Conservation (phyloP, 148 eudicot species). For the Nepenthes gracilis region DNA sequence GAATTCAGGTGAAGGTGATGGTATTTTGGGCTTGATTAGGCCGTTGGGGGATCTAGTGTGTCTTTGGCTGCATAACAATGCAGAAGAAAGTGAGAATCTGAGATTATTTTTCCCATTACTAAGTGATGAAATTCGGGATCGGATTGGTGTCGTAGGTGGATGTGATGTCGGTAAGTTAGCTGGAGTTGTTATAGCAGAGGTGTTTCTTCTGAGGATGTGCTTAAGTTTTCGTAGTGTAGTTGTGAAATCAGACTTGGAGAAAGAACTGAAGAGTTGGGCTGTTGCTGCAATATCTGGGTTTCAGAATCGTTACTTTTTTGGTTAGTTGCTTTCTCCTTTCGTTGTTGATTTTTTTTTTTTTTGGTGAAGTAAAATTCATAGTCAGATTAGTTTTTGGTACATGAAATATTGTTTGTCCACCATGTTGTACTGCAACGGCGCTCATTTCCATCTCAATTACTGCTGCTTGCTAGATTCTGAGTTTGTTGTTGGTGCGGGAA, state of each 20-base stretch:
- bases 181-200: slow-evolving; percentile 40
- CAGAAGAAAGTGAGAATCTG: slow-evolving; percentile 5
- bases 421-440: too few species aligned
- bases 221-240: slow-evolving; percentile 19
- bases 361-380: too few species aligned
- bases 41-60: slow-evolving; percentile 33
- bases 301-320: slow-evolving; percentile 26
- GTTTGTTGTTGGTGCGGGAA: too few species aligned
- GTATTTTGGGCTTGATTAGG: slow-evolving; percentile 10
- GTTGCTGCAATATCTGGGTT: slow-evolving; percentile 37
- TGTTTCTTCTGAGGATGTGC: slow-evolving; percentile 39
- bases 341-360: background rate
- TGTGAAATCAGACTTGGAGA: slow-evolving; percentile 17
- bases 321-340: slow-evolving; percentile 12
- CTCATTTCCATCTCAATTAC: background rate
- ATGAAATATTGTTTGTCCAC: too few species aligned
- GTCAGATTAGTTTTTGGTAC: too few species aligned
- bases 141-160: slow-evolving; percentile 16
- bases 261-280: slow-evolving; percentile 33
- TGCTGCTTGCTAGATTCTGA: background rate
- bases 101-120: slow-evolving; percentile 32
- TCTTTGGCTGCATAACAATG: slow-evolving; percentile 24
- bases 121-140: slow-evolving; percentile 17
- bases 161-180: slow-evolving; percentile 31
- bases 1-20: slow-evolving; percentile 8